These are phyloP conservation scores for Dendrothele bispora DNA, from an alignment of 768 basidiomycete genomes.

Conservation along the genomic window DNA sequence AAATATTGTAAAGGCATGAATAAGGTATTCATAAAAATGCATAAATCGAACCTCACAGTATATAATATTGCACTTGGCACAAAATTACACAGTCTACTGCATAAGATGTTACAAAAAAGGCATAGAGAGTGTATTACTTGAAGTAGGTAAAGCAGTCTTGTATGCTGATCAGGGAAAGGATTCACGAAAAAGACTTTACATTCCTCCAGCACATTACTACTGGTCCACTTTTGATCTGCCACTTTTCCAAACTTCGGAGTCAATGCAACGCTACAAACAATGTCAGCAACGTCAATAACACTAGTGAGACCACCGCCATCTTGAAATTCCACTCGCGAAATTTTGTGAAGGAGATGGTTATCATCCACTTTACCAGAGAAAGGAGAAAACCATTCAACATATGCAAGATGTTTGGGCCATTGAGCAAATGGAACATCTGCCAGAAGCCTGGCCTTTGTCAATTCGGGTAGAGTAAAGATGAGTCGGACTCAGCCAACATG, in stretches of 20 bases:
- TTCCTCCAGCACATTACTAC: conserved; percentile 19
- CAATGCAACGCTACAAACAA: conserved; percentile 20
- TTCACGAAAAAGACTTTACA: conserved; percentile 19
- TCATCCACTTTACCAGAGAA: conserved; percentile 14
- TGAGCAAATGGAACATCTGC: conserved; percentile 10
- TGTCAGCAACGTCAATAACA: conserved; percentile 13
- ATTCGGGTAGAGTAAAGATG: conserved; percentile 21
- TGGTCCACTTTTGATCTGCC: conserved; percentile 20
- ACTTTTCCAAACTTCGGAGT: conserved; percentile 17
- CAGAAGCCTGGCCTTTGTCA: conserved; percentile 3
- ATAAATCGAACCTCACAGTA: no score
- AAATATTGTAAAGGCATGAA: no score
- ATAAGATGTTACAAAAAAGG: no score
- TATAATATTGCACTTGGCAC: no score
- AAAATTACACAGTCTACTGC: no score
- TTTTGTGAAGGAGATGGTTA: no score
- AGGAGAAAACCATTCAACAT: conserved; percentile 24
- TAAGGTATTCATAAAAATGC: no score
- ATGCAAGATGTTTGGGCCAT: conserved; percentile 19
- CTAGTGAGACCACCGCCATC: conserved; percentile 8
- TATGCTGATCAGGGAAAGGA: no score
- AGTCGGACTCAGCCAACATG: conserved; percentile 2
- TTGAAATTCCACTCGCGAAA: background rate
- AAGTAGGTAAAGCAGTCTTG: no score
- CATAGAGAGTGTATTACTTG: no score